Base-by-base conservation (phyloP, 2,329 filamentous ascomycete genomes). In the Madurella fahalii region DNA sequence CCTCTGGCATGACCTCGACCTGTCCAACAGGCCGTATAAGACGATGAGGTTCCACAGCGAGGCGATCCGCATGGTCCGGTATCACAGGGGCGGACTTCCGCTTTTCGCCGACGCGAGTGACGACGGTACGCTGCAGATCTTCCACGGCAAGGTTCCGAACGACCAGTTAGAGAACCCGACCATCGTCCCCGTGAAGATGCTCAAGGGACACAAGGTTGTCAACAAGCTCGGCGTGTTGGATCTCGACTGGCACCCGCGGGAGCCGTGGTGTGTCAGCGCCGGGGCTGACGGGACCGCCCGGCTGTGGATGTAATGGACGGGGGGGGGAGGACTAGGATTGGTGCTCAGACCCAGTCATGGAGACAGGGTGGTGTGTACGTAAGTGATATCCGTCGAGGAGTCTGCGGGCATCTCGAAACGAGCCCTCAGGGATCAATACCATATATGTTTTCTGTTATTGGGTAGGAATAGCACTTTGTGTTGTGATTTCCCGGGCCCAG, bases 111-210 rank as follows among this genome's bases (percentile, higher is more conserved):
- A 97, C 69, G 91, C 90, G 17, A 94, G 89, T 69, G 95, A 99
- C 69, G 94, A 99, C 70, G 94, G 94, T 30, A 90, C 87, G 17
- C 75, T 97, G 61, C 94, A 99, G 71, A 89, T 99, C 51, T 97
- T 97, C 83, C 93, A 97, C 69, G 93, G 91, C 53, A 95, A 93
- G 73, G 93, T 97, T 30, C 91, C 95, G 31, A 90, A 86, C 58
- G 94, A 99, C 69, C 78, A 96, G 69, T 90, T 99, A 83, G 91
- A 95, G 76, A 96, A 96, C 67, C 92, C 94, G 7, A 95, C 87
- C 13, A 96, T 99, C 66, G 94, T 97, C 49, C 94, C 94, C 9
- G 80, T 99, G 59, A 99, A 97, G 79, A 90, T 95, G 66, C 79
- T 99, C 47, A 87, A 83, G 67, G 94, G 94, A 1, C 94, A 99